Base-by-base conservation (phyloP, 331 rosid genomes). In the Malus hybrid region DNA sequence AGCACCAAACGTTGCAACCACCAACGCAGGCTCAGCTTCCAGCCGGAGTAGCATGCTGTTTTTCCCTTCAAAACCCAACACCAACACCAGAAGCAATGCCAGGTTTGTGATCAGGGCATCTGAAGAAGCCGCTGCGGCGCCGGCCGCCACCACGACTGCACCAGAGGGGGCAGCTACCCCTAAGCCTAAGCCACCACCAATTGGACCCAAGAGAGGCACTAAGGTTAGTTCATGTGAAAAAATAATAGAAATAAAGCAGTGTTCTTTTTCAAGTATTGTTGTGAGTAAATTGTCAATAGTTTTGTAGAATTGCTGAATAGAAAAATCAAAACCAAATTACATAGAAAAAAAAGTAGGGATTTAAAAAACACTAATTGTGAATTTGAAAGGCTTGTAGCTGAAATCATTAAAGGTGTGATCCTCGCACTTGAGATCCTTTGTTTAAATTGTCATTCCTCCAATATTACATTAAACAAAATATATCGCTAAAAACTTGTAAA, bases 131-230 rank as follows among this genome's bases (percentile, higher is more conserved):
- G 34, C 88, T 10, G 13, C 88, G 5, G 81, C 93, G 0, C 73
- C 90, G 1, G 76, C 74, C 0, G 67, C 93, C 64, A 78, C 86
- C 72, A 42, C 73, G 16, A 56, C 86, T 1, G 65, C 88, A 0
- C 76, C 77, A 0, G 87, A 50, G 67, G 88, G 10, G 1, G 84
- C 66, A 75, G 81, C 76, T 9, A 63, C 87, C 52, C 76, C 91
- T 1, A 89, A 87, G 78, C 93, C 97, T n/a, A 91, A 89, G 86
- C 96, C 96, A 32, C 89, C 92, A 5, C 95, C 97, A 12, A 84
- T 91, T 80, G 97, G 93, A 57, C 97, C 97, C 88, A 91, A 91
- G 89, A 91, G 95, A 85, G 97, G 95, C 66, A 0, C 91, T 15
- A 91, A 91, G 95, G 97, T 91, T 2, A 75, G 82, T 70, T 63